These are phyloP conservation scores for Dentiscutata heterogama DNA, from an alignment of 371 early-diverging fungal species.

Conservation along the genomic window DNA sequence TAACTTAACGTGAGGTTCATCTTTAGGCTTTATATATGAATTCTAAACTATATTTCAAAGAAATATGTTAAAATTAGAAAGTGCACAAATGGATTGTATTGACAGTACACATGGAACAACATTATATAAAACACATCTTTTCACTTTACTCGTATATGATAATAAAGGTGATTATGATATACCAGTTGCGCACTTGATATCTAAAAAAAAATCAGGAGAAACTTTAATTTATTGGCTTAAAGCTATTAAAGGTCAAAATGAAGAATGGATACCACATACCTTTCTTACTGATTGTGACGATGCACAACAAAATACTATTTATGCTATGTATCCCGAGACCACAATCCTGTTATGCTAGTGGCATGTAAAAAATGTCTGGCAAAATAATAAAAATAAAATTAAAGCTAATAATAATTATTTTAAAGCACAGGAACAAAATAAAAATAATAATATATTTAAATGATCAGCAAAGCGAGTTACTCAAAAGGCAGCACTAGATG, in stretches of 20 bases:
- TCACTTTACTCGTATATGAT: too few relatives aligned
- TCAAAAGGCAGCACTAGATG: too few relatives aligned
- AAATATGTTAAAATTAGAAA: too few relatives aligned
- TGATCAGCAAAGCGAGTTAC: too few relatives aligned
- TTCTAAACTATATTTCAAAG: background rate
- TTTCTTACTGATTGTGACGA: background rate
- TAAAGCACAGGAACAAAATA: background rate
- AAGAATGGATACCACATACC: background rate
- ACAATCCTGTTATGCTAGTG: background rate
- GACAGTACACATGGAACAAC: too few relatives aligned
- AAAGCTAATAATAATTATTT: background rate
- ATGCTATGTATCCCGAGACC: background rate
- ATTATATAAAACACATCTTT: too few relatives aligned
- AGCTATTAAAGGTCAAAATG: constrained; percentile 8
- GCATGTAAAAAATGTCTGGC: background rate
- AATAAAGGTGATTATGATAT: background rate
- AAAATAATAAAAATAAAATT: background rate
- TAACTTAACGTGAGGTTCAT: background rate
- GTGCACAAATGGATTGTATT: too few relatives aligned
- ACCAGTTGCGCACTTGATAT: background rate
- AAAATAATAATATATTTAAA: constrained; percentile 6
- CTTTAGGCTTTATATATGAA: background rate
- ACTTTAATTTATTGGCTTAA: constrained; percentile 4
- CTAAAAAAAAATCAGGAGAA: constrained; percentile 13
- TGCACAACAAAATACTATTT: too few relatives aligned